Percentiles rank a stretch among this genome's conserved stretches.
Evolutionary conservation across 106 monocot genomes (phyloP).

Genomic region (Gastrodia elata): DNA sequence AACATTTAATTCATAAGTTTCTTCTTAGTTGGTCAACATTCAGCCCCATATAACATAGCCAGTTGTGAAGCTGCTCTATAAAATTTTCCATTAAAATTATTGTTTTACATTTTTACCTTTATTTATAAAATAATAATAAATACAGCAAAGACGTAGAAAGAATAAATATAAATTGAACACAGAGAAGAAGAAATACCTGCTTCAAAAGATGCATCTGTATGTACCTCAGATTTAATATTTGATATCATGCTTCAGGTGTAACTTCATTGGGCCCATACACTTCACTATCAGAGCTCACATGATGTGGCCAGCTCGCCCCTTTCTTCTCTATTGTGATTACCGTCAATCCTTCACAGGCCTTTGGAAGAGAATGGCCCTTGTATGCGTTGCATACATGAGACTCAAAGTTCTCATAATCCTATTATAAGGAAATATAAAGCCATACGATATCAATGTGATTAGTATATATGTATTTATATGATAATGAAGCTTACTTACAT

Average conservation of each 20-base stretch:
- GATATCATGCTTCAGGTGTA: not conserved
- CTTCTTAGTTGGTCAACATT: no score
- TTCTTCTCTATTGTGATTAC: not conserved
- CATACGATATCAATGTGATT: not conserved
- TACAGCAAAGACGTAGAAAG: no score
- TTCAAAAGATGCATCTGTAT: no score
- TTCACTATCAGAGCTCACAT: slow-evolving; percentile 8
- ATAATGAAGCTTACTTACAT: slow-evolving; percentile 43
- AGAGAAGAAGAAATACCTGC: no score
- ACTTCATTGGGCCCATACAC: not conserved
- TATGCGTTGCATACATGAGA: slow-evolving; percentile 53
- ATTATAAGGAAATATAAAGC: not conserved
- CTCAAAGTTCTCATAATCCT: slow-evolving; percentile 67
- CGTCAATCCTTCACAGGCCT: slow-evolving; percentile 23
- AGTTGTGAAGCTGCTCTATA: no score
- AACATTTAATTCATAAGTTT: no score
- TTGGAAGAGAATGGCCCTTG: slow-evolving; percentile 27
- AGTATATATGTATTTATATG: not conserved
- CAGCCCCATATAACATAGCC: no score
- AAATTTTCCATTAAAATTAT: no score
- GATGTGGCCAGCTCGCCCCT: slow-evolving; percentile 9
- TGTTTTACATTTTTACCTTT: no score
- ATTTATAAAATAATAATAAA: no score
- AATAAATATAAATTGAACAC: no score
- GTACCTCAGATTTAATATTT: not conserved